Percentiles rank a stretch among this genome's conserved stretches.
Evolutionary conservation across 176 grass and related monocot genomes (phyloP).

Genomic region (Urochloa ruziziensis): DNA sequence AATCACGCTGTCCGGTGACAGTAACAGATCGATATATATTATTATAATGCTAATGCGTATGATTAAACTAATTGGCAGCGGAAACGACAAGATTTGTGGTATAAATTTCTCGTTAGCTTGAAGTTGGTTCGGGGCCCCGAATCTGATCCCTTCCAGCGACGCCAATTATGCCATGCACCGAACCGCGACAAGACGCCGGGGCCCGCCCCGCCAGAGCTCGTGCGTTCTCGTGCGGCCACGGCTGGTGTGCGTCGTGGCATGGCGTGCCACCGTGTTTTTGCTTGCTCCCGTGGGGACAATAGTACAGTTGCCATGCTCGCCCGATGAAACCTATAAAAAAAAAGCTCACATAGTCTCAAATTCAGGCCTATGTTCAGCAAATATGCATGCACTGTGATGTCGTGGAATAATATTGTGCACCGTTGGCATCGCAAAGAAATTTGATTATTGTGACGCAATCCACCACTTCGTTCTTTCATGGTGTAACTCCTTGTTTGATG

Average conservation of each 20-base stretch:
- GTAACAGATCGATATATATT: background rate
- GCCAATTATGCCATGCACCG: conserved; percentile 11
- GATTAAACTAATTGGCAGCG: background rate
- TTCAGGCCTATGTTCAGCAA: no score
- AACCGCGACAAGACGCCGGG: background rate
- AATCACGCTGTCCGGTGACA: background rate
- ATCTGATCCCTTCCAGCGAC: conserved; percentile 7
- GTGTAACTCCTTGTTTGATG: no score
- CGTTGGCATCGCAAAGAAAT: no score
- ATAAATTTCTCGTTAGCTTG: conserved; percentile 1
- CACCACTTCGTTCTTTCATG: no score
- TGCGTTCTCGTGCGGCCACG: no score
- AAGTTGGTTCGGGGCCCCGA: background rate
- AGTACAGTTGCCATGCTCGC: background rate
- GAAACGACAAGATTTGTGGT: background rate
- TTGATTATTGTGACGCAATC: no score
- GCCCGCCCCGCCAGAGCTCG: no score
- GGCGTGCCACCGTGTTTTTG: background rate
- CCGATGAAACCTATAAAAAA: background rate
- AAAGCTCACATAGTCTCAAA: background rate
- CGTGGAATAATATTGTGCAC: no score
- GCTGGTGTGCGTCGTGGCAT: background rate
- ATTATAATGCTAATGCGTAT: background rate
- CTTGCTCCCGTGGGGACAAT: background rate
- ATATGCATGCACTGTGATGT: no score